Percentiles rank a stretch among this genome's conserved stretches.
phyloP scores from a whole-genome alignment of 257 asterid species.

The Plantago elongata region DNA sequence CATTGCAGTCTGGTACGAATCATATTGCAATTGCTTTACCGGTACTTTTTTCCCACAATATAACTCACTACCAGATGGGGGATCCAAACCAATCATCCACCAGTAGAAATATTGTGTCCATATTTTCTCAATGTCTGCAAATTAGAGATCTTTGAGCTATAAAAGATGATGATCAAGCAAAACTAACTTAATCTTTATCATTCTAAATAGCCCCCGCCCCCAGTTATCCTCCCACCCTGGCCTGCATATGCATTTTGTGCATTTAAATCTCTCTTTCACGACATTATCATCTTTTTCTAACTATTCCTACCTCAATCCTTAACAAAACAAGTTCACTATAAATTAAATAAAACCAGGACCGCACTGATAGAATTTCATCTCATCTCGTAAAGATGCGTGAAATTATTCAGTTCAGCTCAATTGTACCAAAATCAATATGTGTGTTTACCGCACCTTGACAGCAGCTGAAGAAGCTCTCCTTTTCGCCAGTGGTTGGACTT shows the following conservation, averaged over 20 bases:
- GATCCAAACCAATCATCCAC: too few species aligned
- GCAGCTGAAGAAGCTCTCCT: slow-evolving; percentile 90
- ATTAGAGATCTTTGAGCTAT: too few species aligned
- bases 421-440: too few species aligned
- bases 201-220: slow-evolving; percentile 44
- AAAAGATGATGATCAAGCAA: slow-evolving; percentile 2
- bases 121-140: too few species aligned
- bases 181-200: slow-evolving; percentile 30
- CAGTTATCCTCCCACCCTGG: slow-evolving; percentile 45
- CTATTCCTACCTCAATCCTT: slow-evolving; percentile 72
- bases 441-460: slow-evolving; percentile 52
- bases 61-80: too few species aligned
- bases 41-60: too few species aligned
- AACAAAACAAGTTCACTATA: slow-evolving; percentile 11
- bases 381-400: too few species aligned
- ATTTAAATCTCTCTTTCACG: slow-evolving; percentile 27
- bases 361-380: too few species aligned
- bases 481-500: slow-evolving; percentile 87
- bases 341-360: too few species aligned
- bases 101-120: too few species aligned
- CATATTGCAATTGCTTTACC: too few species aligned
- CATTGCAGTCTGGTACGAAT: too few species aligned
- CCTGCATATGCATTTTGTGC: slow-evolving; percentile 27
- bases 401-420: not conserved
- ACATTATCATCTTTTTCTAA: slow-evolving; percentile 28